Evolutionary conservation across 352 stramenopile species (phyloP), one percentile per base, ranked within the genome.

Genomic region (Pythium diclinum): DNA sequence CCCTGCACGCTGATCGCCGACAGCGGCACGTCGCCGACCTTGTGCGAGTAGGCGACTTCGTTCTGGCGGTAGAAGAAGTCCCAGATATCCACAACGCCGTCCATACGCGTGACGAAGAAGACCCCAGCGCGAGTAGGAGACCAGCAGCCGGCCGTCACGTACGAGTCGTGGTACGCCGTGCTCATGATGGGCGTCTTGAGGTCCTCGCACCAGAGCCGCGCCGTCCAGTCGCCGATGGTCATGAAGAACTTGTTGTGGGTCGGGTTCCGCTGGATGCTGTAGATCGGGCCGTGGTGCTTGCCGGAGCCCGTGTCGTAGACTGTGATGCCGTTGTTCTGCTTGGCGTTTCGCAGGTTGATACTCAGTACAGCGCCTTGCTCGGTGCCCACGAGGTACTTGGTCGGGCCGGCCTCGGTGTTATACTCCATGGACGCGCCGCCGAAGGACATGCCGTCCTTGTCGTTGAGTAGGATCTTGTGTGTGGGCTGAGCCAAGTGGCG

Each of bases 231-330:
- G 17, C 96, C 96, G 30, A 99, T 92, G 13, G 95, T 98, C 77
- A 99, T 88, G 77, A 99, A 99, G 68, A 97, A 99, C 71, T 99
- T 98, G 76, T 96, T 97, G 71, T 99, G 92, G n/a, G 87, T 97
- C 36, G 96, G 96, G 68, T 99, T 99, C 25, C 96, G 86, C 74
- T 98, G 92, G 71, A 99, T 98, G 42, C 81, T 88, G 68, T 94
- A 97, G 68, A 99, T 98, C 38, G 96, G 92, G 0, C 95, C 96
- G 68, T 98, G 94, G 74, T 99, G 96, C 68, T 98, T 98, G 34
- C 95, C 95, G 13, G 92, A 71, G 40, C 87, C 91, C 52, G 81
- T 96, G 76, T 99, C 96, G 71, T 98, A 98, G 0, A 99, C 82
- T 16, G 89, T 95, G 61, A 99, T 97, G n/a, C 92, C 96, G 64